These are phyloP conservation scores for Fragilariopsis cylindrus DNA, from an alignment of 108 stramenopile genomes.

Conservation along the genomic window DNA sequence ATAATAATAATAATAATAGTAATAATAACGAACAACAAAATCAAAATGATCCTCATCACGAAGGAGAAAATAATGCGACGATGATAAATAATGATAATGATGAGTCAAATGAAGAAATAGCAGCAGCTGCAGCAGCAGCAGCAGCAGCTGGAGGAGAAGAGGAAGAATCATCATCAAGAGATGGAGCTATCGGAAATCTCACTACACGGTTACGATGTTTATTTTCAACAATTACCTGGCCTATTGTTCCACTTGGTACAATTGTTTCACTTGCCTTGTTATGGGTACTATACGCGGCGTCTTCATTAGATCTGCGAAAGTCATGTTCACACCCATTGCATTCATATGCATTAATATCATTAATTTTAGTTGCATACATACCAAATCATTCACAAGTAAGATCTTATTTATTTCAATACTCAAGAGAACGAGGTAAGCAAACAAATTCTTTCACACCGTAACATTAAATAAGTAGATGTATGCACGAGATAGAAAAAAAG, in stretches of 20 bases:
- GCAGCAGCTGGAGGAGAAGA: background rate
- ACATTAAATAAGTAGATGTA: too few species aligned
- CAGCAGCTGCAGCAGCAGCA: background rate
- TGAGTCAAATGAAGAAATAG: too few species aligned
- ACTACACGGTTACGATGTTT: conserved; percentile 57
- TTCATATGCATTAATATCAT: conserved; percentile 45
- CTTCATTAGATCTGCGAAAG: conserved; percentile 41
- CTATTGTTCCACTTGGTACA: conserved; percentile 58
- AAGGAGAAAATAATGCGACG: background rate
- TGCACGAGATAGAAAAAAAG: too few species aligned
- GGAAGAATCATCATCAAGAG: conserved; percentile 21
- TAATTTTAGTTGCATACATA: conserved; percentile 47
- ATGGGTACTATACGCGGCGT: conserved; percentile 56
- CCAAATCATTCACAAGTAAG: conserved; percentile 57
- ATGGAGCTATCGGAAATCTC: conserved; percentile 34
- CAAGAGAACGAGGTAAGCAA: conserved; percentile 33
- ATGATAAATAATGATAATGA: background rate
- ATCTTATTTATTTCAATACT: conserved; percentile 48
- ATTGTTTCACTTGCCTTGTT: conserved; percentile 45
- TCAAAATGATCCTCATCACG: background rate
- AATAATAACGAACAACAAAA: background rate
- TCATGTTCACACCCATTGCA: conserved; percentile 58
- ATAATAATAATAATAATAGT: background rate
- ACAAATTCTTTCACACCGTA: too few species aligned
- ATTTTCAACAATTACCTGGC: conserved; percentile 58